Base-by-base conservation (phyloP, 495 filamentous ascomycete genomes). In the Amniculicola lignicola region DNA sequence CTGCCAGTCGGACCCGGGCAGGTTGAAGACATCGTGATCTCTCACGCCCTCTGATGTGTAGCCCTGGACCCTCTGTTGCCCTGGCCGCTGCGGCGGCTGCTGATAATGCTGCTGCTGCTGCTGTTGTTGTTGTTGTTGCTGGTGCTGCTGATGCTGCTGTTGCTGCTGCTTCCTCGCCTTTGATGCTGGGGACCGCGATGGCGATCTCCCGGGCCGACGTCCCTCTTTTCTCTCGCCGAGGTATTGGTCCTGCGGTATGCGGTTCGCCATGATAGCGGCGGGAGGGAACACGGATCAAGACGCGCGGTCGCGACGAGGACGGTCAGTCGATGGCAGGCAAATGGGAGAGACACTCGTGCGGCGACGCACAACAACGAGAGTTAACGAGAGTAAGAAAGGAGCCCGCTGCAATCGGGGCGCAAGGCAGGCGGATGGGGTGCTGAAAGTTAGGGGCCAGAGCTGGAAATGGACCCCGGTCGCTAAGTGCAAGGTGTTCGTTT, bases 1-100 rank as follows among this genome's bases (percentile, higher is more conserved):
- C 67, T 87, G 82, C 71, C 89, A 95, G 73, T 97, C 93, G 18
- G 85, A 86, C 9, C 77, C 70, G 11, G 91, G 86, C 15, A 98
- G 79, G 35, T 65, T 61, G 62, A 67, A 59, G 50, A 88, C 77
- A 73, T 88, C 85, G 70, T 87, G 80, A 71, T 90, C 83, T 42
- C 47, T 60, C 41, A 77, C 72, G 42, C 84, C 84, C 18, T 84
- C 76, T 4, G 84, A 86, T 18, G 78, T 79, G 70, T 86, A 88
- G 65, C 81, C 80, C 33, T 69, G 61, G 35, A 71, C 50, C 41
- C 66, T 69, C 22, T 52, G n/a, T n/a, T n/a, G n/a, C n/a, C n/a
- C n/a, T n/a, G n/a, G n/a, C n/a, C n/a, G n/a, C n/a, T n/a, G n/a
- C n/a, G n/a, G n/a, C n/a, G n/a, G n/a, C n/a, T n/a, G 41, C 56